Evolutionary conservation across 805 yeast species (phyloP), one percentile per base, ranked within the genome.

Genomic region (Ogataea paraovalis): DNA sequence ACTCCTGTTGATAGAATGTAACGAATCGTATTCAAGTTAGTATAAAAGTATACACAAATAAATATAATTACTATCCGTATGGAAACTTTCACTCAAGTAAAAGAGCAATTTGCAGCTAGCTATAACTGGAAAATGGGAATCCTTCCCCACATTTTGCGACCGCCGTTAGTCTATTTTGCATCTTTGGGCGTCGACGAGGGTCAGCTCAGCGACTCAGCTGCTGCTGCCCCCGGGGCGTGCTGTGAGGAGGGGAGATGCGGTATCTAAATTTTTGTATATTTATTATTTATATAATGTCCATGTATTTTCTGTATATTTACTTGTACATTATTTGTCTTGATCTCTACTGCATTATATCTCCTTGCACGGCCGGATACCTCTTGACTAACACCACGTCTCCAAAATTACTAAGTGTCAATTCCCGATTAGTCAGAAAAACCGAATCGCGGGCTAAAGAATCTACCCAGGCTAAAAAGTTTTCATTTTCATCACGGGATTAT

Each of bases 1-100:
- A 90, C 97, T 40, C 98, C 99, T n/a, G 98, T 94, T 52, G 96
- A 92, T 61, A 85, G 98, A 80, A 92, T 92, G 98, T 92, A 75
- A 71, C 6, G 6, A 25, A 10, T 25, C 10, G 28, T 25, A 25
- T 25, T 6, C 28, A 25, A 10, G 10, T 25, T 38, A 21, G 4
- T 20, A n/a, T 38, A 23, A 6, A 38, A 12, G 20, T 20, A 38
- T 38, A 38, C 19, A n/a, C 4, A 14, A 19, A 8, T 21, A 38
- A 21, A 21, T 19, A 14, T 37, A 22, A 38, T n/a, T 13, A 20
- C 34, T 30, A 10, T 10, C 16, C 13, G 5, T 30, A 14, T 30
- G 5, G 16, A 30, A 30, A 30, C 14, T 14, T 12, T 5, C 34
- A n/a, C n/a, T n/a, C n/a, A n/a, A n/a, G n/a, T n/a, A n/a, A n/a